Evolutionary conservation across 2,329 filamentous ascomycete genomes (phyloP).

Genomic region (Pseudogymnoascus sp.): DNA sequence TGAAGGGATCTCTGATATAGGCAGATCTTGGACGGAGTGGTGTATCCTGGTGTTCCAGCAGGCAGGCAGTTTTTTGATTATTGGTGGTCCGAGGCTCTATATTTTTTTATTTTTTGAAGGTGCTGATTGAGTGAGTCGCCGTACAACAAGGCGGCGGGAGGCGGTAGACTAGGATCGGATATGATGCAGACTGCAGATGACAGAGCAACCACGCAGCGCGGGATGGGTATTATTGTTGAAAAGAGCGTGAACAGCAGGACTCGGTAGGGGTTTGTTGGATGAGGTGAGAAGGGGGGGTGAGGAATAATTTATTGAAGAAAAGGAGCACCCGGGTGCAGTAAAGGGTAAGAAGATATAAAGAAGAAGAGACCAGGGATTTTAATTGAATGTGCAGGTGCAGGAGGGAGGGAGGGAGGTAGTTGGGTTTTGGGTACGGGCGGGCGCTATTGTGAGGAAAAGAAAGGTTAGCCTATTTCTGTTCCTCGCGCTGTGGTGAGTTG

Average conservation of each 20-base stretch:
- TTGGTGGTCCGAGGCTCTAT: background rate
- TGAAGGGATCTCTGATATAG: constrained; percentile 8
- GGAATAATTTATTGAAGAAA: background rate
- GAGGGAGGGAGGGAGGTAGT: background rate
- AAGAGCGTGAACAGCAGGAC: background rate
- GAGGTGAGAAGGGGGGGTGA: too few species aligned
- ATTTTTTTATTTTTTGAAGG: background rate
- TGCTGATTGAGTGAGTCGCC: background rate
- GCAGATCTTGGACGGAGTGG: background rate
- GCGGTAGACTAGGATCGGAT: constrained; percentile 1
- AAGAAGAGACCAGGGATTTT: background rate
- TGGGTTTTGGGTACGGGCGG: background rate
- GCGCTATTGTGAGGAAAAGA: background rate
- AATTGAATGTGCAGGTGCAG: constrained; percentile 3
- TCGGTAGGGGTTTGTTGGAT: too few species aligned
- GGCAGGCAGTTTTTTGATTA: background rate
- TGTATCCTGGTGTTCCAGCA: constrained; percentile 7
- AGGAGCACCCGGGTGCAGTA: background rate
- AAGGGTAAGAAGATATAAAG: background rate
- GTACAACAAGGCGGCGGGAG: constrained; percentile 4
- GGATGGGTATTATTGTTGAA: background rate
- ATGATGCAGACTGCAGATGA: background rate
- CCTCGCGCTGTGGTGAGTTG: too few species aligned
- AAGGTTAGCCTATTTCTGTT: too few species aligned
- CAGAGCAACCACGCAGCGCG: background rate